Conservation (phyloP, 2,329 filamentous ascomycete species). For the Diaporthe sp. region DNA sequence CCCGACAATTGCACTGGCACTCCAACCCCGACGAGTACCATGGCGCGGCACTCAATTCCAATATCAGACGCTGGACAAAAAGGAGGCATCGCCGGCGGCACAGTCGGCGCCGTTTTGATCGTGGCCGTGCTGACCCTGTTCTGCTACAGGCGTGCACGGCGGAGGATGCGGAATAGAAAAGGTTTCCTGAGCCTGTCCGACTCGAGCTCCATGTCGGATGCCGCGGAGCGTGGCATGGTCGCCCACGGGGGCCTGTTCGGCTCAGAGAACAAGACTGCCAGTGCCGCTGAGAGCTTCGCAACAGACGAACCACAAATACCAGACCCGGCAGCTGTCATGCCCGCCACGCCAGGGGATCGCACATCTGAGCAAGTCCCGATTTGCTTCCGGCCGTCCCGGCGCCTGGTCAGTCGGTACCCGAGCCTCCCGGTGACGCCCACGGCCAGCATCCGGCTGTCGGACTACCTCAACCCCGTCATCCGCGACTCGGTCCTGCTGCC, state of each 20-base stretch:
- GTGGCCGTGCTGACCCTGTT: neutral
- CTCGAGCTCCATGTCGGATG: neutral
- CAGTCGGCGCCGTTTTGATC: neutral
- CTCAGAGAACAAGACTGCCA: neutral
- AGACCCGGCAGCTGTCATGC: neutral
- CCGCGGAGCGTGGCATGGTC: constrained; percentile 11
- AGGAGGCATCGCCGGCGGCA: constrained; percentile 14
- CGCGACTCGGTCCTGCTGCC: neutral
- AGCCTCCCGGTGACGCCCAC: neutral
- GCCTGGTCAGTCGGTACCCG: neutral
- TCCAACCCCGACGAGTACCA: neutral
- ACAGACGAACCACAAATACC: neutral
- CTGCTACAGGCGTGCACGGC: constrained; percentile 9
- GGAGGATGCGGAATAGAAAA: neutral
- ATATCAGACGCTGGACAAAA: neutral
- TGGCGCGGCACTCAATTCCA: neutral
- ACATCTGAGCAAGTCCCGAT: constrained; percentile 4
- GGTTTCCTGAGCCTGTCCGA: neutral
- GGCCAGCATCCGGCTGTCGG: constrained; percentile 2
- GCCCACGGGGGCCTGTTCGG: neutral
- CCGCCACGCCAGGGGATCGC: too few species aligned
- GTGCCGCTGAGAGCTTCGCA: neutral
- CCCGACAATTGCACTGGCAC: neutral
- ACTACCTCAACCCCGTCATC: constrained; percentile 11
- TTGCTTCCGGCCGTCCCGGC: neutral